These are phyloP conservation scores for Stellera chamaejasme DNA, from an alignment of 345 rosid genomes.

Conservation along the genomic window DNA sequence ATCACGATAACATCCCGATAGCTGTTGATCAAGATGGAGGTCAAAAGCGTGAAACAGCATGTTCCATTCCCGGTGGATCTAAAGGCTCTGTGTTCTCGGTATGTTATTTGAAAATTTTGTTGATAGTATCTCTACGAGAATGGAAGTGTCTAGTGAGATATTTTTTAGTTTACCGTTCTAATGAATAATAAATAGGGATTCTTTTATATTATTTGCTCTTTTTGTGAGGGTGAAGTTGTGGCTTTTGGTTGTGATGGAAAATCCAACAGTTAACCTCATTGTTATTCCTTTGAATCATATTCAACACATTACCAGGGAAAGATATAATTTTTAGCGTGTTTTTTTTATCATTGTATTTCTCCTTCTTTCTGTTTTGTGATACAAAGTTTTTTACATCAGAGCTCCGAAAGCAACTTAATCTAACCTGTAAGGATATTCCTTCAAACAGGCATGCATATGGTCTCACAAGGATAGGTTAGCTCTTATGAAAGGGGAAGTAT, in stretches of 20 bases:
- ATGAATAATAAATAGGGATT: background rate
- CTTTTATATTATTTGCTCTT: too few relatives aligned
- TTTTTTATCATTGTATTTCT: too few relatives aligned
- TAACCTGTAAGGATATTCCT: too few relatives aligned
- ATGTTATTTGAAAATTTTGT: constrained; percentile 13
- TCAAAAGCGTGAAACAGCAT: constrained; percentile 7
- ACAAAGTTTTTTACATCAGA: too few relatives aligned
- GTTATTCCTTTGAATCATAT: too few relatives aligned
- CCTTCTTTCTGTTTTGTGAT: too few relatives aligned
- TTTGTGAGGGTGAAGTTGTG: too few relatives aligned
- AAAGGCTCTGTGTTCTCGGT: constrained; percentile 23
- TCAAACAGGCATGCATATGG: background rate
- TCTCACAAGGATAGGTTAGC: constrained; percentile 28
- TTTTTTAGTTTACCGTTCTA: background rate
- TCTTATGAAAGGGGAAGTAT: constrained; percentile 17
- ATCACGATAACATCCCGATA: constrained; percentile 3
- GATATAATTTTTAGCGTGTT: too few relatives aligned
- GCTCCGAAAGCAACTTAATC: too few relatives aligned
- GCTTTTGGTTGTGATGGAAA: too few relatives aligned
- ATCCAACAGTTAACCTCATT: too few relatives aligned
- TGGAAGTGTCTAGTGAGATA: constrained; percentile 1
- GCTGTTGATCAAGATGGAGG: constrained; percentile 13
- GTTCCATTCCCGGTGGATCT: constrained; percentile 12
- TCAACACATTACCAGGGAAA: too few relatives aligned
- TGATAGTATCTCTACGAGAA: background rate